These are phyloP conservation scores for Isatis tinctoria DNA, from an alignment of 345 rosid genomes.

Conservation along the genomic window DNA sequence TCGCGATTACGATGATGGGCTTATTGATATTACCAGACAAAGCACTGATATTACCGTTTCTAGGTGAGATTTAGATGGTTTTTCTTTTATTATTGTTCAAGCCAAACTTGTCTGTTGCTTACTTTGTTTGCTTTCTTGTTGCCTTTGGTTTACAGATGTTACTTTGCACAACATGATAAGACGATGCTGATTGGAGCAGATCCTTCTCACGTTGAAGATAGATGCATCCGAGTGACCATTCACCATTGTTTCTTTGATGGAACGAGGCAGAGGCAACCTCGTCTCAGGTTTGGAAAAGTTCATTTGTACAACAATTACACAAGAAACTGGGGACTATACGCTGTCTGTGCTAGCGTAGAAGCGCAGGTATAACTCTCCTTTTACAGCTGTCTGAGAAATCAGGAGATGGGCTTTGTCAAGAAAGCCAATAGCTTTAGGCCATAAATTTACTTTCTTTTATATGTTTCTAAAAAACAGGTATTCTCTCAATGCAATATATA, in stretches of 20 bases:
- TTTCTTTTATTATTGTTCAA: not conserved
- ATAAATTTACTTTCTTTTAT: not conserved
- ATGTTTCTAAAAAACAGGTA: constrained; percentile 42
- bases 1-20: constrained; percentile 80
- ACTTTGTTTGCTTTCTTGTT: not conserved
- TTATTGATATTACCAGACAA: constrained; percentile 81
- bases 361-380: constrained; percentile 53
- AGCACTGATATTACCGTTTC: constrained; percentile 88
- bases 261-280: constrained; percentile 85
- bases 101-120: not conserved
- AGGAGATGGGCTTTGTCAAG: not conserved
- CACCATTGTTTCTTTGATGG: constrained; percentile 96
- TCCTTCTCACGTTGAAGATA: constrained; percentile 65
- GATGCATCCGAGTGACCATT: constrained; percentile 80
- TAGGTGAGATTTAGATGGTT: constrained; percentile 41
- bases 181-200: constrained; percentile 86
- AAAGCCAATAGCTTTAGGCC: not conserved
- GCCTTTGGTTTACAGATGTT: constrained; percentile 48
- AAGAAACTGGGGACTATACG: constrained; percentile 85
- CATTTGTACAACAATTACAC: constrained; percentile 88
- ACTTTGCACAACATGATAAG: constrained; percentile 74
- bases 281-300: constrained; percentile 84
- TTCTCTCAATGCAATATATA: constrained; percentile 91
- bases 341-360: constrained; percentile 94
- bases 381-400: not conserved